A percentile compares a stretch with the other conserved stretches of the same genome.
Conservation (phyloP, 768 basidiomycete genomes). For the Termitomyces sp. region DNA sequence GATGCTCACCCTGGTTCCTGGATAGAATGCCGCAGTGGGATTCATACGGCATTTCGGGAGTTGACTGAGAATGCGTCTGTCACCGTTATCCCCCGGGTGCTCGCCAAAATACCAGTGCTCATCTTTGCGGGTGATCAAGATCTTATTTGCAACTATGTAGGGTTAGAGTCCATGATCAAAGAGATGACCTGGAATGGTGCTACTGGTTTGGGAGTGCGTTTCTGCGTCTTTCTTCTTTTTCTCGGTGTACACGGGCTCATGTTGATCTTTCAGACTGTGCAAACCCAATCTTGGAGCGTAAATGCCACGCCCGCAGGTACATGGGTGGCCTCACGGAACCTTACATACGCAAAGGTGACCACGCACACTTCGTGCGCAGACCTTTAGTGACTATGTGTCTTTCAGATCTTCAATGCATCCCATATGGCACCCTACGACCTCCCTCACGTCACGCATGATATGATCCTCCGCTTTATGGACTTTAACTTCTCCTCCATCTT, state of each 20-base stretch:
- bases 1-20: constrained; percentile 71
- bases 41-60: constrained; percentile 61
- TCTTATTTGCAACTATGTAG: constrained; percentile 94
- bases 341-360: constrained; percentile 88
- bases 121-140: constrained; percentile 96
- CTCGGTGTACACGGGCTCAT: neutral
- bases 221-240: neutral
- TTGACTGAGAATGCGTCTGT: constrained; percentile 64
- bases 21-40: constrained; percentile 78
- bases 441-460: constrained; percentile 88
- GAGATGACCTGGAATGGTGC: constrained; percentile 83
- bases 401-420: constrained; percentile 84
- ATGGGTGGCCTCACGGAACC: constrained; percentile 85
- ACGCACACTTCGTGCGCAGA: neutral
- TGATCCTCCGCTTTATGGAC: constrained; percentile 97
- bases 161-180: constrained; percentile 83
- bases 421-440: constrained; percentile 95
- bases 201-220: constrained; percentile 77
- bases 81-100: constrained; percentile 70
- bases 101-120: constrained; percentile 80
- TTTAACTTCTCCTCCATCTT: constrained; percentile 81
- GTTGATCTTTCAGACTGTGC: constrained; percentile 44
- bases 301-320: constrained; percentile 77
- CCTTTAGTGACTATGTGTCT: neutral
- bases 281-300: constrained; percentile 74